These are phyloP conservation scores for Phytopythium cucurbitacearum DNA, from an alignment of 352 stramenopile species.

Conservation along the genomic window DNA sequence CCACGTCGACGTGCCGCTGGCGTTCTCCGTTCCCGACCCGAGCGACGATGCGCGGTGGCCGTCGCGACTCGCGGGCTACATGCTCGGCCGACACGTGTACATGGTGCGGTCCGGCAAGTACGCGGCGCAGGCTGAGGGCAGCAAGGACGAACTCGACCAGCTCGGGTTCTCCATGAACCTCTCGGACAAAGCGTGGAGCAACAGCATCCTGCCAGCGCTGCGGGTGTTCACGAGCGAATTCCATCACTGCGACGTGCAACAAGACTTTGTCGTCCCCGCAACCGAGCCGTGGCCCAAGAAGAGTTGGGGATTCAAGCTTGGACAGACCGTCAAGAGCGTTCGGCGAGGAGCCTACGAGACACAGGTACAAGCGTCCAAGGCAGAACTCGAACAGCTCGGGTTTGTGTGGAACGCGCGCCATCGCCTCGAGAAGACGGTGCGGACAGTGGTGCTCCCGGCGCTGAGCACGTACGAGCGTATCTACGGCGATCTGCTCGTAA, in stretches of 20 bases:
- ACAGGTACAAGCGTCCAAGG: conserved; percentile 70
- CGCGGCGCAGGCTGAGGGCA: conserved; percentile 32
- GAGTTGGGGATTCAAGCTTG: conserved; percentile 83
- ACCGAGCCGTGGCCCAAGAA: conserved; percentile 72
- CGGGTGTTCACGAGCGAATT: conserved; percentile 80
- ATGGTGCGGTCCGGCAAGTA: conserved; percentile 68
- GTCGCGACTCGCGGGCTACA: conserved; percentile 38
- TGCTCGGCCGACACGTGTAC: conserved; percentile 58
- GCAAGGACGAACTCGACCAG: conserved; percentile 31
- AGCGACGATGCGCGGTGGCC: conserved; percentile 42
- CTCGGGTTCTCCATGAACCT: conserved; percentile 66
- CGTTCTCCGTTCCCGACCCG: conserved; percentile 49
- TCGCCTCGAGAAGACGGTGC: conserved; percentile 50
- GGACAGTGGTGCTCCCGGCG: conserved; percentile 49
- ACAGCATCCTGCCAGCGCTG: conserved; percentile 77
- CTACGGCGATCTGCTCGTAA: conserved; percentile 44
- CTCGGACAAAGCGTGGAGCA: conserved; percentile 49
- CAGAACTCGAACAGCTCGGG: conserved; percentile 82
- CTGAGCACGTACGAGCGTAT: conserved; percentile 43
- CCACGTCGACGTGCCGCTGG: conserved; percentile 51
- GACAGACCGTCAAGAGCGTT: conserved; percentile 91
- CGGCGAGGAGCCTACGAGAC: conserved; percentile 70
- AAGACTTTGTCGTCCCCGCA: conserved; percentile 89
- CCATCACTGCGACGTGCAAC: conserved; percentile 88
- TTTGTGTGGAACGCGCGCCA: conserved; percentile 91